These are phyloP conservation scores for Aureobasidium subglaciale DNA, from an alignment of 2,329 filamentous ascomycete species.

Conservation along the genomic window DNA sequence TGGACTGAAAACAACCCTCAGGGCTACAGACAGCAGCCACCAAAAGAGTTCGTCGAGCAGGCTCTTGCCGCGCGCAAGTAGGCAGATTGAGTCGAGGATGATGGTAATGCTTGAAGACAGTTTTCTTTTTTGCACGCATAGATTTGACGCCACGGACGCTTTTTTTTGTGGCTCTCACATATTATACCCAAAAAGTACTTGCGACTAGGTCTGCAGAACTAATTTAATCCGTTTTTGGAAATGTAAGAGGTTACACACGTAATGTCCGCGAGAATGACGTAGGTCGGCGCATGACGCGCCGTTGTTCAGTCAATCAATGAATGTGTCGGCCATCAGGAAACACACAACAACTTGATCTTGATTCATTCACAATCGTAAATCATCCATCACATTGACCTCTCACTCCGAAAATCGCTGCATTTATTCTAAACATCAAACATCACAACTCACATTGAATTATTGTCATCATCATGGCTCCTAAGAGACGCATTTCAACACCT, in stretches of 20 bases:
- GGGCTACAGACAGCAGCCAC: conserved; percentile 89
- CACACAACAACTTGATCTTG: not conserved
- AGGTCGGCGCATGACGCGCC: not conserved
- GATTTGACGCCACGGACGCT: conserved; percentile 1
- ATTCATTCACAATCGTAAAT: not conserved
- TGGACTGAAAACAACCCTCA: conserved; percentile 97
- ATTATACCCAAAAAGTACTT: conserved; percentile 6
- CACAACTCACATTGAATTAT: not conserved
- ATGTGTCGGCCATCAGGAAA: not conserved
- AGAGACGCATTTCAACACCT: conserved; percentile 32
- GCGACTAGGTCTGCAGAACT: not conserved
- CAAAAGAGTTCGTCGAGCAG: conserved; percentile 65
- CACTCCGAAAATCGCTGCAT: not conserved
- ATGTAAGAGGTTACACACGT: not conserved
- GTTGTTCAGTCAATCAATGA: conserved; percentile 3
- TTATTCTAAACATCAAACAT: not conserved
- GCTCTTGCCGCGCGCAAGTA: conserved; percentile 26
- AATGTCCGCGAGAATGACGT: not conserved
- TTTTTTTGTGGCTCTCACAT: not conserved
- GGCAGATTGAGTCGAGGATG: not conserved
- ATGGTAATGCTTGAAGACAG: conserved; percentile 9
- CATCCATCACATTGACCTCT: not conserved
- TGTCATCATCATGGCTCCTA: conserved; percentile 36
- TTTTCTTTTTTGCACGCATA: conserved; percentile 5
- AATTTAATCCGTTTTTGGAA: not conserved